Evolutionary conservation across 768 basidiomycete genomes (phyloP).

Genomic region (Pisolithus tinctorius): DNA sequence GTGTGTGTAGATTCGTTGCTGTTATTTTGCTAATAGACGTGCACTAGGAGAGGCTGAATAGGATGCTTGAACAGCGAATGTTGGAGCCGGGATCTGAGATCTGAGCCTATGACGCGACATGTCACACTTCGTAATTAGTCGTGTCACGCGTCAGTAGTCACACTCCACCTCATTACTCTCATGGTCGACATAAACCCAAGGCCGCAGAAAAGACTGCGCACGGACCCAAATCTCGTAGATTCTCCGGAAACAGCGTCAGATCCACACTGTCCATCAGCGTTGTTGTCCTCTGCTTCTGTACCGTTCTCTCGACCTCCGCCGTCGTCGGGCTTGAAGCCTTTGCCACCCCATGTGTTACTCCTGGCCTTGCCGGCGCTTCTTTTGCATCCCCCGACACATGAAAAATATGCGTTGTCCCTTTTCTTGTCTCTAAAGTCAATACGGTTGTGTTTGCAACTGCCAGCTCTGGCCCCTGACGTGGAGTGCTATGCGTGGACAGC

Average conservation of each 20-base stretch:
- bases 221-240: slow-evolving; percentile 1
- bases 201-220: slow-evolving; percentile 30
- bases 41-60: too few relatives aligned
- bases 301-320: not conserved
- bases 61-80: too few relatives aligned
- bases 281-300: not conserved
- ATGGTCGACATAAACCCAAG: slow-evolving; percentile 27
- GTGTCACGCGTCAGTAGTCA: too few relatives aligned
- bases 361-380: slow-evolving; percentile 57
- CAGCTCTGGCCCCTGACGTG: slow-evolving; percentile 45
- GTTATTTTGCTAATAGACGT: too few relatives aligned
- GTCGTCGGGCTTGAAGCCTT: slow-evolving; percentile 18
- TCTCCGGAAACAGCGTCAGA: not conserved
- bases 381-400: slow-evolving; percentile 59
- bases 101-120: too few relatives aligned
- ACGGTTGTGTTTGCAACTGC: slow-evolving; percentile 44
- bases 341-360: slow-evolving; percentile 44
- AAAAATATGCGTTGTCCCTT: slow-evolving; percentile 46
- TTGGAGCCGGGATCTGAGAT: too few relatives aligned
- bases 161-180: too few relatives aligned
- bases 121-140: too few relatives aligned
- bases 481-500: slow-evolving; percentile 73
- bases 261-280: not conserved
- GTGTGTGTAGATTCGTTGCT: too few relatives aligned
- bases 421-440: slow-evolving; percentile 51